Conservation (phyloP, 1,284 basidiomycete genomes). For the Vanrija sp. region DNA sequence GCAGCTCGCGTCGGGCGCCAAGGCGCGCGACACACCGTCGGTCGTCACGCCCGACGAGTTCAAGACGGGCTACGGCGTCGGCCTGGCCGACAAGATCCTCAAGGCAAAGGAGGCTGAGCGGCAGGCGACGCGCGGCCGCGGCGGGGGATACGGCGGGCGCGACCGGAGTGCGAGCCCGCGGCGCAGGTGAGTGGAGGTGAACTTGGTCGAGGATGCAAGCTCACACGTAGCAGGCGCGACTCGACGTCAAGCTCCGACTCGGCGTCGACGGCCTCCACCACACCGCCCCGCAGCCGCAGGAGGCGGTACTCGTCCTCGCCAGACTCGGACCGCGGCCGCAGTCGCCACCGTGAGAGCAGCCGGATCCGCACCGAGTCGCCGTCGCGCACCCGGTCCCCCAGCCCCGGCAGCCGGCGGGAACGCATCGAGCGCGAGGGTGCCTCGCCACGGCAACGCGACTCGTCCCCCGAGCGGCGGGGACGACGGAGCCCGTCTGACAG, state of each 20-base stretch:
- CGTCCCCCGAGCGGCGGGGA: too few relatives aligned
- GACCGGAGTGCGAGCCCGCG: background rate
- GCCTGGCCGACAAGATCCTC: constrained; percentile 47
- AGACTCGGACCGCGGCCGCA: background rate
- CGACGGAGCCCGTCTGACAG: too few relatives aligned
- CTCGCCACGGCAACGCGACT: too few relatives aligned
- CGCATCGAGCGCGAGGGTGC: too few relatives aligned
- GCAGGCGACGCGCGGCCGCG: background rate
- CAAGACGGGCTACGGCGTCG: constrained; percentile 27
- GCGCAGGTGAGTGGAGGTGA: background rate
- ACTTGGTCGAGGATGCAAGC: too few relatives aligned
- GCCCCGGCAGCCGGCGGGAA: background rate
- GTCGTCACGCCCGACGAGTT: constrained; percentile 50
- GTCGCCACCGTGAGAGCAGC: background rate
- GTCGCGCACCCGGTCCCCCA: background rate
- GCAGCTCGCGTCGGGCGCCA: constrained; percentile 19
- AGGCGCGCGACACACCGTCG: constrained; percentile 30
- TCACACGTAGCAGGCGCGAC: too few relatives aligned
- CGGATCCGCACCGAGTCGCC: background rate
- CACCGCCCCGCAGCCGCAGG: too few relatives aligned
- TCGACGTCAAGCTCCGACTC: too few relatives aligned
- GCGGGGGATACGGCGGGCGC: background rate
- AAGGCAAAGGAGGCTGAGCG: constrained; percentile 44
- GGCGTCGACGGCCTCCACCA: too few relatives aligned
- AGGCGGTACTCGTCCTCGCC: constrained; percentile 8